Percentiles rank a stretch among this genome's conserved stretches.
These are phyloP conservation scores for Auriscalpium orientale DNA, from an alignment of 768 basidiomycete genomes.

Conservation along the genomic window DNA sequence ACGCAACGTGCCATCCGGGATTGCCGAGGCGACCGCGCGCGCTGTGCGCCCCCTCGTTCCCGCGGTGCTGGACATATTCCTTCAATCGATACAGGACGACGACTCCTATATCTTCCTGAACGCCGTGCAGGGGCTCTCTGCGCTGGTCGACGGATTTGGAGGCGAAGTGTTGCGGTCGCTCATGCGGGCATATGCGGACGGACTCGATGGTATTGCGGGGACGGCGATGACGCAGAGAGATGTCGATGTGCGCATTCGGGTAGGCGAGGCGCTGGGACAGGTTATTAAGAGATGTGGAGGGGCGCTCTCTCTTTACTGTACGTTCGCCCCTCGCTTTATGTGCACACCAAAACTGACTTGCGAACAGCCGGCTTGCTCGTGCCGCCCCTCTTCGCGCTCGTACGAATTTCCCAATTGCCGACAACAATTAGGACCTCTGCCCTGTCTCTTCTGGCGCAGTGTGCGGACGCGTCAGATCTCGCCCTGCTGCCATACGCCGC, in stretches of 20 bases:
- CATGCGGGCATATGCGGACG: constrained; percentile 55
- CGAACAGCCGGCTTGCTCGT: constrained; percentile 60
- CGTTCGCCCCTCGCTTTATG: constrained; percentile 11
- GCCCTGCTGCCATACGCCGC: constrained; percentile 56
- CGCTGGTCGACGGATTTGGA: constrained; percentile 73
- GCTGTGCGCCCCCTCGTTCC: constrained; percentile 63
- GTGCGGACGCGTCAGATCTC: constrained; percentile 53
- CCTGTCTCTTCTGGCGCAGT: constrained; percentile 65
- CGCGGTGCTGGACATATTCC: constrained; percentile 80
- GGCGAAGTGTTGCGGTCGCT: constrained; percentile 63
- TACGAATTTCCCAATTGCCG: constrained; percentile 56
- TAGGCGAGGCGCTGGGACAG: constrained; percentile 81
- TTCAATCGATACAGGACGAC: constrained; percentile 79
- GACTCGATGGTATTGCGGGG: constrained; percentile 42
- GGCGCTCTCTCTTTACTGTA: constrained; percentile 63
- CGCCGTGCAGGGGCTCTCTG: constrained; percentile 84
- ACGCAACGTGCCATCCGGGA: constrained; percentile 4
- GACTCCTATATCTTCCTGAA: constrained; percentile 96
- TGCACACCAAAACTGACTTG: not conserved
- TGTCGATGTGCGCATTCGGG: constrained; percentile 62
- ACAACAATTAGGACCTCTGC: constrained; percentile 66
- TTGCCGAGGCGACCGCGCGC: constrained; percentile 13
- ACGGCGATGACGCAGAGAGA: constrained; percentile 47
- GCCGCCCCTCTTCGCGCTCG: constrained; percentile 58
- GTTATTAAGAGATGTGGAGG: constrained; percentile 70